Conservation (phyloP, 352 stramenopile species). For the Globisporangium emineosum region DNA sequence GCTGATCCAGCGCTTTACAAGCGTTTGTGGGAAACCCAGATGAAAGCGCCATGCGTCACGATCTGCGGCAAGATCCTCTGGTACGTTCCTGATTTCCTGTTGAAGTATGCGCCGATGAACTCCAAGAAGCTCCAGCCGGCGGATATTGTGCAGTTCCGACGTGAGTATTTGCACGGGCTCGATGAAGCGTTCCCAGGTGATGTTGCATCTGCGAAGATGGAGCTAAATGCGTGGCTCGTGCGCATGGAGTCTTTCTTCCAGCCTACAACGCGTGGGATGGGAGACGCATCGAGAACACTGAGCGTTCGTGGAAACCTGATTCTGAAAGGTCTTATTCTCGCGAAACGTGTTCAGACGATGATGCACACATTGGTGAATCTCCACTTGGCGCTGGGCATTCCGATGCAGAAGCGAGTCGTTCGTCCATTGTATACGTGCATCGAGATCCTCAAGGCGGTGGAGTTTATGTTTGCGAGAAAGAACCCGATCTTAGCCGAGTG, state of each 20-base stretch:
- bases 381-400: constrained; percentile 84
- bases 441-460: constrained; percentile 90
- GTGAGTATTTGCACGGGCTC: constrained; percentile 73
- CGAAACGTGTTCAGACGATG: constrained; percentile 87
- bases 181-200: constrained; percentile 78
- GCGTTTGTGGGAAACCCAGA: constrained; percentile 86
- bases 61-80: constrained; percentile 84
- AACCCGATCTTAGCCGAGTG: constrained; percentile 79
- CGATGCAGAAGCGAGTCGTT: constrained; percentile 84
- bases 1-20: constrained; percentile 90
- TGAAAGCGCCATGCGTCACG: constrained; percentile 79
- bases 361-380: constrained; percentile 88
- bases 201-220: constrained; percentile 75
- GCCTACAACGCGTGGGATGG: constrained; percentile 69
- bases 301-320: constrained; percentile 88
- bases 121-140: constrained; percentile 80
- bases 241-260: constrained; percentile 89
- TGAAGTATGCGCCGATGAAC: constrained; percentile 78
- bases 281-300: constrained; percentile 66
- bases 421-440: constrained; percentile 87
- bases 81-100: constrained; percentile 85
- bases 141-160: constrained; percentile 76
- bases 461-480: constrained; percentile 91
- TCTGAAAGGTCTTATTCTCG: constrained; percentile 89
- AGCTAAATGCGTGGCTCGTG: constrained; percentile 82